Evolutionary conservation across 129 eudicot genomes (phyloP).

Genomic region (Flaveria linearis): DNA sequence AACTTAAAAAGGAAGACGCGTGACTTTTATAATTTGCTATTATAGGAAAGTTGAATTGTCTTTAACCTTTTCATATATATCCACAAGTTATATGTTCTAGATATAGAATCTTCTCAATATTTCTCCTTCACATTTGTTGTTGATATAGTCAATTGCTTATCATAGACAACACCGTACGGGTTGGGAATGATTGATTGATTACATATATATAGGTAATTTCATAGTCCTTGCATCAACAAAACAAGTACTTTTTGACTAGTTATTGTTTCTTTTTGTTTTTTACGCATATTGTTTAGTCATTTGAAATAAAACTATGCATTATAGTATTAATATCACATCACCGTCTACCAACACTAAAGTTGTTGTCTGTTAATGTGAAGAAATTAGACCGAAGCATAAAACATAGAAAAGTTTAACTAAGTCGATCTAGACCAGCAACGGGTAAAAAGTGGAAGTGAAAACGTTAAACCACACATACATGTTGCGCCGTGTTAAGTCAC

Average conservation of each 20-base stretch:
- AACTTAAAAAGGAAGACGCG: not conserved
- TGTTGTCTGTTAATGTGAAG: too few species aligned
- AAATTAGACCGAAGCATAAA: too few species aligned
- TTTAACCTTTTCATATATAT: not conserved
- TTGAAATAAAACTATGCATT: not conserved
- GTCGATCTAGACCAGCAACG: too few species aligned
- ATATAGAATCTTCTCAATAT: not conserved
- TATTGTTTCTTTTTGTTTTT: not conserved
- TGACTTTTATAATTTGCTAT: not conserved
- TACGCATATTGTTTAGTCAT: not conserved
- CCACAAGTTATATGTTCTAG: not conserved
- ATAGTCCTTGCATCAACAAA: not conserved
- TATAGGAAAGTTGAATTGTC: not conserved
- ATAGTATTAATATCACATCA: too few species aligned
- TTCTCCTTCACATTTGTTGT: not conserved
- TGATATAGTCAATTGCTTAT: constrained; percentile 3
- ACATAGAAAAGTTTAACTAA: too few species aligned
- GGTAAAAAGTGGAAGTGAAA: too few species aligned
- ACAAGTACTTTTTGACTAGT: not conserved
- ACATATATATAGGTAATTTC: not conserved
- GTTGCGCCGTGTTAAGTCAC: too few species aligned
- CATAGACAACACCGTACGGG: not conserved
- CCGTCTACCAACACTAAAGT: too few species aligned
- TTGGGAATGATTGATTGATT: not conserved
- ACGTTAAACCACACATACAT: too few species aligned